Evolutionary conservation across 2,329 filamentous ascomycete genomes (phyloP).

Genomic region (Monosporascus ibericus): DNA sequence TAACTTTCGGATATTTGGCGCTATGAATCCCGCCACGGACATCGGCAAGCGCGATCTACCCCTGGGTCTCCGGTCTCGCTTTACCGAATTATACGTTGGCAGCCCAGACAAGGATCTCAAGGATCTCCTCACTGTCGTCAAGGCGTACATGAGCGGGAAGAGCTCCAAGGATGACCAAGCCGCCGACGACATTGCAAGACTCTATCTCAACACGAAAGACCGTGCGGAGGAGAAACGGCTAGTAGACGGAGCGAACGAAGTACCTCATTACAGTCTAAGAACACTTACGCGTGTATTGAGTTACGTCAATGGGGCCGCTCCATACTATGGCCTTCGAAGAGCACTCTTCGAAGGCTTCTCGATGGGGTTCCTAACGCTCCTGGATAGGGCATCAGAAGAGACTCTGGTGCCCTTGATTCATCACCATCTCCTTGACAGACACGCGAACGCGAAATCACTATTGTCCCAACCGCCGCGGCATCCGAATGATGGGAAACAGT

Average conservation of each 20-base stretch:
- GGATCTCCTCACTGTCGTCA: conserved; percentile 81
- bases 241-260: conserved; percentile 91
- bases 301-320: conserved; percentile 79
- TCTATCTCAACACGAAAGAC: conserved; percentile 84
- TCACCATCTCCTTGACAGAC: conserved; percentile 68
- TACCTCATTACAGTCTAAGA: conserved; percentile 93
- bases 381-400: conserved; percentile 76
- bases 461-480: conserved; percentile 72
- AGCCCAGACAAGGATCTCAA: conserved; percentile 83
- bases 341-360: conserved; percentile 92
- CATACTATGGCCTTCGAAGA: conserved; percentile 76
- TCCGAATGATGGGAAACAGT: conserved; percentile 68
- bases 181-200: conserved; percentile 71
- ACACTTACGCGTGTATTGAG: conserved; percentile 85
- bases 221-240: conserved; percentile 76
- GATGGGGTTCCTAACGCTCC: conserved; percentile 92
- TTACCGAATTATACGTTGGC: conserved; percentile 91
- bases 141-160: conserved; percentile 73
- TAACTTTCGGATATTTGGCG: conserved; percentile 92
- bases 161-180: conserved; percentile 67
- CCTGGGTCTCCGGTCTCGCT: conserved; percentile 79
- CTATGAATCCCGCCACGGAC: conserved; percentile 98
- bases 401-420: conserved; percentile 74
- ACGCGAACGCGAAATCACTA: conserved; percentile 64
- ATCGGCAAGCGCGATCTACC: conserved; percentile 93